phyloP scores from a whole-genome alignment of 148 eudicot genomes.

The Nepenthes mirabilis region DNA sequence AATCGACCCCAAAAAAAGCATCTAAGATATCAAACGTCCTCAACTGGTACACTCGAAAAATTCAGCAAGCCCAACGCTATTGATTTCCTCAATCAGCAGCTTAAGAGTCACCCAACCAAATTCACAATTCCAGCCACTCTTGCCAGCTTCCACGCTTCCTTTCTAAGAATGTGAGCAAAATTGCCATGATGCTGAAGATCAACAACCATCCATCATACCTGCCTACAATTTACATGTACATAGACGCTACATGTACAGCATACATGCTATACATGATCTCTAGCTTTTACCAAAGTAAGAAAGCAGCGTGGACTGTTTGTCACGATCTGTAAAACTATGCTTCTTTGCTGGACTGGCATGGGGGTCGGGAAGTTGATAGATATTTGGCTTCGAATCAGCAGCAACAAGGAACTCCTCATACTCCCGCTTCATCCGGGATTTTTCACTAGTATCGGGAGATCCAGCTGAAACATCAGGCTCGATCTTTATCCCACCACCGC shows the following conservation, averaged over 20 bases:
- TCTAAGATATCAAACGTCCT: too few relatives aligned
- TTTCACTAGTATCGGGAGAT: conserved; percentile 10
- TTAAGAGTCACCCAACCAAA: too few relatives aligned
- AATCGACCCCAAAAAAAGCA: too few relatives aligned
- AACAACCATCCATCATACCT: too few relatives aligned
- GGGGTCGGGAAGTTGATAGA: conserved; percentile 12
- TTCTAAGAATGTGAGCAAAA: too few relatives aligned
- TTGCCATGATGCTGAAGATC: too few relatives aligned
- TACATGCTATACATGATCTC: conserved; percentile 1
- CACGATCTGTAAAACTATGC: conserved; percentile 31
- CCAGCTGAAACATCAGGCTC: conserved; percentile 12
- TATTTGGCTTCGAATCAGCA: conserved; percentile 22
- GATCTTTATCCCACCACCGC: conserved; percentile 6
- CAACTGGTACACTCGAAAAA: too few relatives aligned
- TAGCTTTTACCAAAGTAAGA: conserved; percentile 57
- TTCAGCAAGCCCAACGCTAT: too few relatives aligned
- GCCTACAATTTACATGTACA: not conserved
- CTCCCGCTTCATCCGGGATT: conserved; percentile 37
- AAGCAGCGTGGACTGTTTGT: conserved; percentile 57
- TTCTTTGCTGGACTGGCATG: conserved; percentile 28
- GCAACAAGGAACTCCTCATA: conserved; percentile 18
- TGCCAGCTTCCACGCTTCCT: too few relatives aligned
- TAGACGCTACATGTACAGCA: not conserved
- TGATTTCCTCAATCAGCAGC: too few relatives aligned
- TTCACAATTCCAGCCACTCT: too few relatives aligned